phyloP scores from a whole-genome alignment of 2,329 filamentous ascomycete species.

The Fusarium illudens region DNA sequence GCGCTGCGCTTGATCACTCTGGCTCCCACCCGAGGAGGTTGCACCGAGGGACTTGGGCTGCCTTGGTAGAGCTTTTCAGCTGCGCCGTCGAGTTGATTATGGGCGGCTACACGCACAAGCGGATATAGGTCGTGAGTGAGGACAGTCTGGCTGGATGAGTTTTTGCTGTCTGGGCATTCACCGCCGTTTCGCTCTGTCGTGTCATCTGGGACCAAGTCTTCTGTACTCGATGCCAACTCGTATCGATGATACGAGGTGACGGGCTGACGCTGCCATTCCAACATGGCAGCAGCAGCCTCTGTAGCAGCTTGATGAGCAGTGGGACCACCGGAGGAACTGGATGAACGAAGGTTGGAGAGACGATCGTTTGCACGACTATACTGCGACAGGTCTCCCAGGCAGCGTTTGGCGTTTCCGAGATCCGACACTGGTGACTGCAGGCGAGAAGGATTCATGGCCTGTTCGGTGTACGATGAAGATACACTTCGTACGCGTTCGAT shows the following conservation, averaged over 20 bases:
- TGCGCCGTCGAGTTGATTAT: constrained; percentile 39
- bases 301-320: constrained; percentile 3
- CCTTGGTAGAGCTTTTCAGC: constrained; percentile 24
- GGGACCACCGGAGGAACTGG: constrained; percentile 31
- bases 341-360: constrained; percentile 44
- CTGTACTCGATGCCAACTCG: constrained; percentile 41
- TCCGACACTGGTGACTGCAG: constrained; percentile 44
- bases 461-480: constrained; percentile 46
- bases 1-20: constrained; percentile 31
- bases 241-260: constrained; percentile 37
- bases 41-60: constrained; percentile 25
- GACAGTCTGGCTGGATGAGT: background rate
- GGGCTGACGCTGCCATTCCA: constrained; percentile 39
- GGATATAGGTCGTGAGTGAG: background rate
- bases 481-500: constrained; percentile 33
- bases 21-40: constrained; percentile 6
- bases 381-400: constrained; percentile 42
- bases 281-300: constrained; percentile 41
- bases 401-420: constrained; percentile 34
- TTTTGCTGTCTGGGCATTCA: background rate
- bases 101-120: constrained; percentile 10
- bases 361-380: constrained; percentile 44
- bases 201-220: constrained; percentile 32
- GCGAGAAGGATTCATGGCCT: constrained; percentile 28
- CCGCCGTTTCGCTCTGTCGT: constrained; percentile 16